Evolutionary conservation across 306 rosid genomes (phyloP), one percentile per base, ranked within the genome.

Genomic region (Canavalia gladiata): DNA sequence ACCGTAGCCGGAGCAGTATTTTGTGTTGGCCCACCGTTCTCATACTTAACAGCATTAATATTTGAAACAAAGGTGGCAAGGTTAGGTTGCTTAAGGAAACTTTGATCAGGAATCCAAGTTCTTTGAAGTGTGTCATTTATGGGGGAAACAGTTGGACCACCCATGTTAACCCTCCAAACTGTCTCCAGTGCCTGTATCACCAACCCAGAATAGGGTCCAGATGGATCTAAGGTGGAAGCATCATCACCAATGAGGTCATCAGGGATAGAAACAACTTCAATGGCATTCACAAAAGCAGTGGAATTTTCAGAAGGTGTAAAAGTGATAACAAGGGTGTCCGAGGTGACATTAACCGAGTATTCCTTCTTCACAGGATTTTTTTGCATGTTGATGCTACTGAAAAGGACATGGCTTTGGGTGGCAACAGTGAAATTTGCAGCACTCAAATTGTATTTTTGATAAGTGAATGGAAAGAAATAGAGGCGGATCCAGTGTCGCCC

Each of bases 401-500:
- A 80, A 56, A 94, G 94, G 42, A 72, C 87, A 81, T 60, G 62
- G 35, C 49, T 59, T 81, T 88, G 87, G 4, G 96, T 75, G 37
- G 91, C 55, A 70, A 94, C 94, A 57, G 86, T 63, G 71, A 94
- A 94, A 7, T 60, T 87, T 5, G 98, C 91, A 45, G 85, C 66
- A 81, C 83, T 78, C 88, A 94, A 25, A 80, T 89, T 76, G 84
- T 83, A 88, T 9, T 55, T 63, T 45, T 76, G 63, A 49, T 76
- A 84, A 1, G 52, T 76, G 65, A 92, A 92, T 0, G 97, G 94
- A 51, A 75, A 92, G 88, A 94, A 89, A 84, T 94, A 92, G 47
- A 94, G 91, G 67, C 97, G 97, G 90, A 94, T 92, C 98, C 97
- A 94, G 82, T 92, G 96, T 68, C 98, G 90, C 12, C 97, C 98